These are phyloP conservation scores for Begonia peltatifolia DNA, from an alignment of 306 rosid genomes.

Conservation along the genomic window DNA sequence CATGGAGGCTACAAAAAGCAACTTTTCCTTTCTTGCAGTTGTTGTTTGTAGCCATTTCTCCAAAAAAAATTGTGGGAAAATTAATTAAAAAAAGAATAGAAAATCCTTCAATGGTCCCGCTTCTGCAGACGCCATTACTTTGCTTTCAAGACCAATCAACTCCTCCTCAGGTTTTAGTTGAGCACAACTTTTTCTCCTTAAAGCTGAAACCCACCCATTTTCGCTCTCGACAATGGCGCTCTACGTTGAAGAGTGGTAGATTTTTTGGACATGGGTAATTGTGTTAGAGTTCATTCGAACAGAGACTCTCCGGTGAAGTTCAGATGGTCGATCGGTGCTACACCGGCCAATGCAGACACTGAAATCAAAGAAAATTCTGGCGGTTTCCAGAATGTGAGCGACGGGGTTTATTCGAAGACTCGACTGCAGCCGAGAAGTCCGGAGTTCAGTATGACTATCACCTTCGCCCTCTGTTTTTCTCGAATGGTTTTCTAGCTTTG, in stretches of 20 bases:
- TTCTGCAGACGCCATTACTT: slow-evolving; percentile 19
- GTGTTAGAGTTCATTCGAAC: slow-evolving; percentile 14
- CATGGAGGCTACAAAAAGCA: slow-evolving; percentile 2
- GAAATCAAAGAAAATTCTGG: slow-evolving; percentile 3
- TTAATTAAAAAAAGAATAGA: no score
- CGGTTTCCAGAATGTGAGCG: slow-evolving; percentile 3
- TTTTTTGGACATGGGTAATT: slow-evolving; percentile 19
- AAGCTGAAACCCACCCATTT: not conserved
- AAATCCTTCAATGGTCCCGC: slow-evolving; percentile 10
- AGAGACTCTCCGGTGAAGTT: slow-evolving; percentile 7
- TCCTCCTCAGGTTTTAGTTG: slow-evolving; percentile 14
- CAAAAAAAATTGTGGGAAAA: no score
- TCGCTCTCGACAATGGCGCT: not conserved
- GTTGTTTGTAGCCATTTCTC: not conserved
- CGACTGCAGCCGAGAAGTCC: slow-evolving; percentile 5
- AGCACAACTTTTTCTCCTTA: not conserved
- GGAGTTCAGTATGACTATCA: slow-evolving; percentile 10
- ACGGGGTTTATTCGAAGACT: slow-evolving; percentile 7
- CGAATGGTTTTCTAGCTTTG: no score
- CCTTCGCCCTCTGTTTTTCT: not conserved
- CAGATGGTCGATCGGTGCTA: slow-evolving; percentile 12
- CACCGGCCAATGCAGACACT: slow-evolving; percentile 1
- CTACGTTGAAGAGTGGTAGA: not conserved
- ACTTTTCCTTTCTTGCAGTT: not conserved
- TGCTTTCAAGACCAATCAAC: slow-evolving; percentile 32